A percentile compares a stretch with the other conserved stretches of the same genome.
These are phyloP conservation scores for Pestalotiopsis sp. DNA, from an alignment of 2,329 filamentous ascomycete genomes.

Conservation along the genomic window DNA sequence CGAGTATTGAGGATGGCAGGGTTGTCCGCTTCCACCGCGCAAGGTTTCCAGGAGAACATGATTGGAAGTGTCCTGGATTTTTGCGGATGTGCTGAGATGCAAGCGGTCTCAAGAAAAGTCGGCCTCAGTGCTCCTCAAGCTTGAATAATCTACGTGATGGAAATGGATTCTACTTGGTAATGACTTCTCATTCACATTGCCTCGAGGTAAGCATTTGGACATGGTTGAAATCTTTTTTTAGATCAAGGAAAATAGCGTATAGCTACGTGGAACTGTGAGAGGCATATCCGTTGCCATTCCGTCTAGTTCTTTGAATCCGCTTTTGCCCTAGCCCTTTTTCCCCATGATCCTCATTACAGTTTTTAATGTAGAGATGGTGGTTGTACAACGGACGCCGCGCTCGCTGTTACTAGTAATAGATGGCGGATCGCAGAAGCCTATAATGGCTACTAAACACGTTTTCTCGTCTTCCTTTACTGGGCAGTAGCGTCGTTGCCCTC, in stretches of 20 bases:
- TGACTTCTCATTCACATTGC: neutral
- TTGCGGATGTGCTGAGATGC: too few species aligned
- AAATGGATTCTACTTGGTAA: neutral
- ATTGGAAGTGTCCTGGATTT: too few species aligned
- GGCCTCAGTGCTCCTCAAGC: too few species aligned
- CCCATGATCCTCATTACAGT: slow-evolving; percentile 10
- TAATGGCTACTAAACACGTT: neutral
- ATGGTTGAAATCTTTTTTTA: neutral
- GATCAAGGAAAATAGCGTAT: slow-evolving; percentile 7
- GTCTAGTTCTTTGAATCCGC: neutral
- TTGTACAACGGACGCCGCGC: neutral
- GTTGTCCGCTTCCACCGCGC: too few species aligned
- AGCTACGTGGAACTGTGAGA: neutral
- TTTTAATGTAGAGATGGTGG: neutral
- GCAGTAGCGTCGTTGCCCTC: slow-evolving; percentile 60
- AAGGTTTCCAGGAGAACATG: too few species aligned
- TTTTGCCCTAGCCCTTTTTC: neutral
- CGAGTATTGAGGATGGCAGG: too few species aligned
- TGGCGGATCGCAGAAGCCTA: neutral
- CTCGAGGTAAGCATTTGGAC: neutral
- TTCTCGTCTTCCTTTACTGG: neutral
- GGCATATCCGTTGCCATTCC: neutral
- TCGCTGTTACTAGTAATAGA: neutral
- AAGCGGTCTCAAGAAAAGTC: too few species aligned
- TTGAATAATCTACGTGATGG: neutral